These are phyloP conservation scores for Olyra latifolia DNA, from an alignment of 176 grass and related monocot genomes.

Conservation along the genomic window DNA sequence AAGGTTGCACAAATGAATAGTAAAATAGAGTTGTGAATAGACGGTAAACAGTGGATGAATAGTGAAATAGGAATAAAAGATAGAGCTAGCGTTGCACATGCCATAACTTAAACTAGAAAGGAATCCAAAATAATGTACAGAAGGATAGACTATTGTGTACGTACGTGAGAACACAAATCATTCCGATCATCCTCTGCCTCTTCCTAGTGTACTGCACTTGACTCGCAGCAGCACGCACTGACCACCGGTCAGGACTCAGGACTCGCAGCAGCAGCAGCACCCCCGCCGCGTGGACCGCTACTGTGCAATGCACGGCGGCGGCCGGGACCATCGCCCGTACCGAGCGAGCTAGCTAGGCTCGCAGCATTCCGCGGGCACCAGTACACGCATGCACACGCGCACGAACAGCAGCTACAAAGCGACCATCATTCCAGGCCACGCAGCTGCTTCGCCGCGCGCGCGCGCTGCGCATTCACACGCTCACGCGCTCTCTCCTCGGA, in stretches of 20 bases:
- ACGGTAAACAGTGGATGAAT: too few relatives aligned
- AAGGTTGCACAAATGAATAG: too few relatives aligned
- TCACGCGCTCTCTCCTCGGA: conserved; percentile 16
- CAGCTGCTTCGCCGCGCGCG: background rate
- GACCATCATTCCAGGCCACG: background rate
- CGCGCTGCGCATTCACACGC: conserved; percentile 25
- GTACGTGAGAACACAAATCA: background rate
- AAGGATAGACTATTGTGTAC: background rate
- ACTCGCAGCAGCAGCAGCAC: background rate
- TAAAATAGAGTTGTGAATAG: too few relatives aligned
- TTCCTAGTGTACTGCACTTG: conserved; percentile 4
- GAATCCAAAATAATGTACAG: too few relatives aligned
- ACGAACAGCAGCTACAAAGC: background rate
- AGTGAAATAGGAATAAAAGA: too few relatives aligned
- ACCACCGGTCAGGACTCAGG: background rate
- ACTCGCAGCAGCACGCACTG: background rate
- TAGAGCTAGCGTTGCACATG: too few relatives aligned
- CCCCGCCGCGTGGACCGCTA: background rate
- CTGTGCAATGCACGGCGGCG: conserved; percentile 1
- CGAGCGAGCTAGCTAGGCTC: background rate
- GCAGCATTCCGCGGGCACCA: too few relatives aligned
- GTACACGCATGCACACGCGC: background rate
- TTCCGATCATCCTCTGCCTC: background rate
- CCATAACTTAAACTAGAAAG: too few relatives aligned
- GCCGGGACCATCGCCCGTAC: background rate